phyloP scores from a whole-genome alignment of 2,329 filamentous ascomycete species.

The Cercospora janseana region DNA sequence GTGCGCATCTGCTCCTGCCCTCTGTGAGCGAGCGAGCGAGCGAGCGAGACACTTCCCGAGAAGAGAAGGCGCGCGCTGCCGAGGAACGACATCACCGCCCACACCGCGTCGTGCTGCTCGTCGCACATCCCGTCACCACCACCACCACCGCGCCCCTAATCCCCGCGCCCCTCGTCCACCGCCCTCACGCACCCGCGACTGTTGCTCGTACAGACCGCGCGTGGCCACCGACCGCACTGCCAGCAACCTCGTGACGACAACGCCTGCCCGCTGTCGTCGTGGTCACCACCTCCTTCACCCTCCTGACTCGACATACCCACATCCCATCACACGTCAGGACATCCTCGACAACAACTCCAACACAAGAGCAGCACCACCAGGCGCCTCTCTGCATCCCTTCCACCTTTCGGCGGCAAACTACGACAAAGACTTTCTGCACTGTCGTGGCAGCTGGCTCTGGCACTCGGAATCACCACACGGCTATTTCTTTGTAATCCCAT shows the following conservation, averaged over 20 bases:
- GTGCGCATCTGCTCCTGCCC: too few species aligned
- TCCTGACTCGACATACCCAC: slow-evolving; percentile 1
- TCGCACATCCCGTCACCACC: too few species aligned
- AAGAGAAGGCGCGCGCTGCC: too few species aligned
- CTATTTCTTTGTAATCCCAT: slow-evolving; percentile 37
- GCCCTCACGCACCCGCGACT: neutral
- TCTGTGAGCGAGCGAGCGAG: too few species aligned
- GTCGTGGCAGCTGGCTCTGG: slow-evolving; percentile 27
- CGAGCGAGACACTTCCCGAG: too few species aligned
- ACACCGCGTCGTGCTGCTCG: too few species aligned
- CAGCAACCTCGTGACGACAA: slow-evolving; percentile 6
- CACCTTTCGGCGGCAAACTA: slow-evolving; percentile 25
- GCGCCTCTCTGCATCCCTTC: slow-evolving; percentile 11
- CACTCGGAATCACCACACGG: slow-evolving; percentile 21
- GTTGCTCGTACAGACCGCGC: neutral
- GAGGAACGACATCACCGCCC: too few species aligned
- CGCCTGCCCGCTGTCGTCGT: slow-evolving; percentile 6
- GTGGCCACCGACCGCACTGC: neutral
- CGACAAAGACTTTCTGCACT: slow-evolving; percentile 24
- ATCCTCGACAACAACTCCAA: slow-evolving; percentile 11
- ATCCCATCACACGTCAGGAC: slow-evolving; percentile 5
- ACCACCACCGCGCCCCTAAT: too few species aligned
- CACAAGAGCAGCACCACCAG: too few species aligned
- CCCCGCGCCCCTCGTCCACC: neutral
- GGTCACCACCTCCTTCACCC: neutral